Percentiles rank a stretch among this genome's conserved stretches.
These are phyloP conservation scores for Colletotrichum tabaci DNA, from an alignment of 2,329 filamentous ascomycete genomes.

Conservation along the genomic window DNA sequence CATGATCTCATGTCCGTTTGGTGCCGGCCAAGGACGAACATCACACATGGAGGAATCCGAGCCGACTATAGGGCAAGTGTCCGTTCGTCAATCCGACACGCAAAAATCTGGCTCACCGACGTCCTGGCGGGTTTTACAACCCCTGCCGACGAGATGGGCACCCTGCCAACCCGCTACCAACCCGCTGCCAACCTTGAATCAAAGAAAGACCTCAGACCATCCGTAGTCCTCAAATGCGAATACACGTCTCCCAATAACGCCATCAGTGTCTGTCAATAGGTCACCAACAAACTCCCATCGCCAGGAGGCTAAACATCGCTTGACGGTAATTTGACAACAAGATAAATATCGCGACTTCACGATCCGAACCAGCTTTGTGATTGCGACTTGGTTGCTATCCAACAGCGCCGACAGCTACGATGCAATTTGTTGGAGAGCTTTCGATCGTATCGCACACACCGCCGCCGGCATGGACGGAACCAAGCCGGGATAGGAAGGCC, in stretches of 20 bases:
- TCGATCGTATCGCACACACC: neutral
- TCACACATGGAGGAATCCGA: neutral
- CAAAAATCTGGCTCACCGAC: neutral
- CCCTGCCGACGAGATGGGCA: neutral
- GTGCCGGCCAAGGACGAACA: neutral
- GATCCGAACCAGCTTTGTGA: slow-evolving; percentile 2
- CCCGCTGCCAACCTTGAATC: neutral
- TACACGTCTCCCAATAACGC: neutral
- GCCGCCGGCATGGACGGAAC: slow-evolving; percentile 17
- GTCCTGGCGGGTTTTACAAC: neutral
- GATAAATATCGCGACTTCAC: neutral
- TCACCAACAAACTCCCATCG: neutral
- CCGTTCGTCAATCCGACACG: neutral
- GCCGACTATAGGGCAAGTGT: neutral
- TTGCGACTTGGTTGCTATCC: neutral
- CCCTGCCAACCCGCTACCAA: neutral
- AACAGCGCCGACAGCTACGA: neutral
- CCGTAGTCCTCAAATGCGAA: neutral
- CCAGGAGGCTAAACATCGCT: neutral
- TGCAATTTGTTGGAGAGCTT: neutral
- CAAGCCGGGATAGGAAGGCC: slow-evolving; percentile 34
- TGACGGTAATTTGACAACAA: neutral
- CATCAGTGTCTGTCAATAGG: neutral
- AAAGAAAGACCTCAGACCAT: neutral
- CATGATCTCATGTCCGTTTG: neutral